phyloP scores from a whole-genome alignment of 2,329 filamentous ascomycete species.

The Epichloe aotearoae region DNA sequence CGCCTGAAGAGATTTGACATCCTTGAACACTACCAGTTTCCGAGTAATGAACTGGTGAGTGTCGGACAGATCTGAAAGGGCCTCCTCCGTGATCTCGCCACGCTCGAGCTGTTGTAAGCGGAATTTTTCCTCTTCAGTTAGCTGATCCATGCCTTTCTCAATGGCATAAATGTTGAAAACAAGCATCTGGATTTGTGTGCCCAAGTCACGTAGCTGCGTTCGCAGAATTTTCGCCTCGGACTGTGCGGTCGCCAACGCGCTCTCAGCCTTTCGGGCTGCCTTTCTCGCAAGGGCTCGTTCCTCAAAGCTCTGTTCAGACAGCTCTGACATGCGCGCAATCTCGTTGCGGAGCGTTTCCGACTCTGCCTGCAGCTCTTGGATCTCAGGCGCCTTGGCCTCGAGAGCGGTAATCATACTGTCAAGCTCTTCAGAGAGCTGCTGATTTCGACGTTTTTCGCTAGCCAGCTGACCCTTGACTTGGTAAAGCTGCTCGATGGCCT shows the following conservation, averaged over 20 bases:
- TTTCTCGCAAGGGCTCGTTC: conserved; percentile 70
- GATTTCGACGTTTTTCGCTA: conserved; percentile 58
- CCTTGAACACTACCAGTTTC: conserved; percentile 79
- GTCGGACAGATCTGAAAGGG: conserved; percentile 62
- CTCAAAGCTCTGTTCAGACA: conserved; percentile 69
- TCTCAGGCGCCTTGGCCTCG: conserved; percentile 75
- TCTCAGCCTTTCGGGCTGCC: conserved; percentile 64
- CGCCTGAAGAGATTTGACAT: conserved; percentile 69
- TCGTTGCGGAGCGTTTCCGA: conserved; percentile 69
- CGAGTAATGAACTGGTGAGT: conserved; percentile 84
- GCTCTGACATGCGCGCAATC: conserved; percentile 69
- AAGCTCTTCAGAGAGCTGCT: conserved; percentile 61
- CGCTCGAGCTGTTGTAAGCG: conserved; percentile 67
- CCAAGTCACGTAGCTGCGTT: conserved; percentile 78
- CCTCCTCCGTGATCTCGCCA: conserved; percentile 59
- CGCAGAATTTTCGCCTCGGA: conserved; percentile 67
- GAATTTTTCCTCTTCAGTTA: conserved; percentile 57
- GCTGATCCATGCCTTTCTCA: conserved; percentile 62
- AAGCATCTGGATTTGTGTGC: conserved; percentile 80
- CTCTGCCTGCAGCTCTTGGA: conserved; percentile 73
- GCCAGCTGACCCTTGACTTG: conserved; percentile 60
- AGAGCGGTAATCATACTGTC: conserved; percentile 78
- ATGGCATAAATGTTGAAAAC: conserved; percentile 74
- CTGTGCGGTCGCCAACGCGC: conserved; percentile 49
- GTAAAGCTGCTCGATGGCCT: conserved; percentile 51